Percentiles rank a stretch among this genome's conserved stretches.
Evolutionary conservation across 805 yeast species (phyloP).

Genomic region (Ogataea minuta): DNA sequence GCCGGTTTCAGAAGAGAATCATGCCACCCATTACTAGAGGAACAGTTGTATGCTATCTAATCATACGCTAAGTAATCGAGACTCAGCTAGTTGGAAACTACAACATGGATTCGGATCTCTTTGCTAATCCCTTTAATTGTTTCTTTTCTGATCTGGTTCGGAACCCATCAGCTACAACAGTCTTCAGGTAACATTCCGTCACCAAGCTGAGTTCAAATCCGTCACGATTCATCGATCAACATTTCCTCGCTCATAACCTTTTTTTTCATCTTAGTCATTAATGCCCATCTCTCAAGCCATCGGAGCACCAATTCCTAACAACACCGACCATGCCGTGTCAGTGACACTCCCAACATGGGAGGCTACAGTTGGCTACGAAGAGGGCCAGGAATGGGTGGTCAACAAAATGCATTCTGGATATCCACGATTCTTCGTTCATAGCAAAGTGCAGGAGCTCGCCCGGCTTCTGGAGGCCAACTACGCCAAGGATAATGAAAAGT

Average conservation of each 20-base stretch:
- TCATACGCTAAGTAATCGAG: too few relatives aligned
- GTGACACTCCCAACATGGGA: constrained; percentile 96
- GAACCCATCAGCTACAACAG: too few relatives aligned
- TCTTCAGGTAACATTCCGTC: too few relatives aligned
- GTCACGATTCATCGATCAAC: too few relatives aligned
- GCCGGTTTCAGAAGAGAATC: background rate
- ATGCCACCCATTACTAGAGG: too few relatives aligned
- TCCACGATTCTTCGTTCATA: constrained; percentile 79
- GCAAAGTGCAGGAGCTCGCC: constrained; percentile 55
- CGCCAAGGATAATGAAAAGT: constrained; percentile 75
- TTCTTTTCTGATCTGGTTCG: too few relatives aligned
- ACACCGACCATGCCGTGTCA: constrained; percentile 90
- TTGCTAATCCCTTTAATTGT: too few relatives aligned
- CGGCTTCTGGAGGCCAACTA: constrained; percentile 59
- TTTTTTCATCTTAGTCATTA: constrained; percentile 2
- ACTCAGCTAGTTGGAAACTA: too few relatives aligned
- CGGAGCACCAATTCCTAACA: constrained; percentile 86
- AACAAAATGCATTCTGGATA: constrained; percentile 80
- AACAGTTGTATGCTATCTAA: background rate
- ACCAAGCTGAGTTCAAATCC: too few relatives aligned
- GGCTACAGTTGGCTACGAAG: constrained; percentile 89
- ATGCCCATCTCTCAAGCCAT: constrained; percentile 42
- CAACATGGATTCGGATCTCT: too few relatives aligned
- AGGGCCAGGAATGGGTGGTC: constrained; percentile 80
- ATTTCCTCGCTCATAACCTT: constrained; percentile 10